Base-by-base conservation (phyloP, 108 stramenopile genomes). In the Fragilaria radians region DNA sequence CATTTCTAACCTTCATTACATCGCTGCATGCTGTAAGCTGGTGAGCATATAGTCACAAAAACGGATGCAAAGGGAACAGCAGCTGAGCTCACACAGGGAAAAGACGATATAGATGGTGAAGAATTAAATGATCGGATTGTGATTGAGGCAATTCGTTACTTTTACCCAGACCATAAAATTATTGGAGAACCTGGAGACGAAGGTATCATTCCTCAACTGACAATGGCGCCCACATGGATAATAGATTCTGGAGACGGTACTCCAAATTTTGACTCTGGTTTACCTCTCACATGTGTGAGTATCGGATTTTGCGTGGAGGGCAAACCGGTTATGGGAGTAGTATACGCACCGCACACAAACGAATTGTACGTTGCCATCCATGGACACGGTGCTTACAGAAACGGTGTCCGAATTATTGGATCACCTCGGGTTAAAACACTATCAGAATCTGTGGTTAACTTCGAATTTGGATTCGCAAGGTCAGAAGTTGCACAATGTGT, bases 231-330 rank as follows among this genome's bases (percentile, higher is more conserved):
- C 0, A 88, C 90, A 0, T 91, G 86, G 86, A 88, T 88, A 48
- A 87, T 96, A 33, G 71, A 86, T 48, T 83, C 85, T 7, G 78
- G 87, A 62, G 88, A 89, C 56, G 88, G 88, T 0, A 89, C 88
- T 0, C 80, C 81, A 9, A 86, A 86, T 47, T 86, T 86, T 74
- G 93, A 80, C 7, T 80, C 81, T 67, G 83, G 85, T 18, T 61
- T 93, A 26, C 89, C 91, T 23, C 56, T 96, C 50, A 81, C 87
- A n/a, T 95, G 95, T 60, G 93, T 97, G n/a, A 86, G 82, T 54
- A 95, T 97, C 61, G 96, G 86, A 1, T 78, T 83, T 46, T 94
- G 89, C 62, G 70, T 79, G 9, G 36, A 72, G 3, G 77, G 79
- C 3, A 52, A 62, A 56, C 88, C 89, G 14, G 72, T 85, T 21